Conservation (phyloP, 306 rosid genomes). For the Boehmeria nivea region DNA sequence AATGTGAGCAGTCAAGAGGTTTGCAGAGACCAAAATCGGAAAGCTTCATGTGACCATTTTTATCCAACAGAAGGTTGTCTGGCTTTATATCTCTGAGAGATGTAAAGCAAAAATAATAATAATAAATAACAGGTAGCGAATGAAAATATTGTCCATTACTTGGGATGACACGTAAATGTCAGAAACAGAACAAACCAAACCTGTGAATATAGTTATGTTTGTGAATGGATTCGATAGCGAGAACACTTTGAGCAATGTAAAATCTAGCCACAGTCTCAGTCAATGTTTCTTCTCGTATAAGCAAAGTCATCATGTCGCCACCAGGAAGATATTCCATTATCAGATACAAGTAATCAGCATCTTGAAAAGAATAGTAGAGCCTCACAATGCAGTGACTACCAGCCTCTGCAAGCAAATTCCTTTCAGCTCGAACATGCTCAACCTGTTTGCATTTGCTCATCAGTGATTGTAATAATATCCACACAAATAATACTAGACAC, state of each 20-base stretch:
- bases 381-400: slow-evolving; percentile 86
- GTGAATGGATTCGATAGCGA: slow-evolving; percentile 89
- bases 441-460: slow-evolving; percentile 30
- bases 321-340: slow-evolving; percentile 97
- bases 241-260: slow-evolving; percentile 61
- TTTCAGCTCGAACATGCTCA: slow-evolving; percentile 77
- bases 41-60: slow-evolving; percentile 78
- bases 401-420: slow-evolving; percentile 93
- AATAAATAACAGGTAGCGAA: slow-evolving; percentile 22
- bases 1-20: slow-evolving; percentile 75
- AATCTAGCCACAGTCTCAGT: slow-evolving; percentile 83
- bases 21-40: slow-evolving; percentile 97
- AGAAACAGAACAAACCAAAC: slow-evolving; percentile 31
- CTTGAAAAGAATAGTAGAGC: slow-evolving; percentile 92
- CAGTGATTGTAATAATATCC: slow-evolving; percentile 6
- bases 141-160: neutral
- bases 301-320: slow-evolving; percentile 93
- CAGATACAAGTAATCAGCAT: slow-evolving; percentile 70
- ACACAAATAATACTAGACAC: neutral
- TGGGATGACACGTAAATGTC: neutral
- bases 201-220: slow-evolving; percentile 83
- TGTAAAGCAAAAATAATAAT: neutral
- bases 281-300: slow-evolving; percentile 90
- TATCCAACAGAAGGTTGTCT: slow-evolving; percentile 84
- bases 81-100: slow-evolving; percentile 82